Evolutionary conservation across 768 basidiomycete genomes (phyloP), one percentile per base, ranked within the genome.

Genomic region (Lentinula sp.): DNA sequence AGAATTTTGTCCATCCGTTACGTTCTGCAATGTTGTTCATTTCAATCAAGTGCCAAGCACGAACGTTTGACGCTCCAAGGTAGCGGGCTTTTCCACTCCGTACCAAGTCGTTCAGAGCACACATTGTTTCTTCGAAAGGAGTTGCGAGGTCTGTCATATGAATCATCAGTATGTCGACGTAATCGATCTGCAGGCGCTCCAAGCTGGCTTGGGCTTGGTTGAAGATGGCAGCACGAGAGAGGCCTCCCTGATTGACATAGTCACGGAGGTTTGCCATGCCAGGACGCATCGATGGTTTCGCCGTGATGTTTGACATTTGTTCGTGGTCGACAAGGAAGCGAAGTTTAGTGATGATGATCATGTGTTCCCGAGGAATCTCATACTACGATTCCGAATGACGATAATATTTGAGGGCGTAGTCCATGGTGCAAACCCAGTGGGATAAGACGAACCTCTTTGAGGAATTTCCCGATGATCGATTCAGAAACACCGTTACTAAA

Each of bases 1-100:
- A 73, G 62, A 85, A 85, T 61, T 73, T 78, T 4, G 83, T 82
- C 75, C 82, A 81, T 3, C 76, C 76, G 15, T 80, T 66, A 60
- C 70, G 70, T 39, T 71, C 68, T 5, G 82, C 81, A 2, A 79
- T 72, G 35, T 77, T 73, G 59, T 81, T 78, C 69, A 82, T 68
- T 54, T 72, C 64, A 18, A 72, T 73, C 45, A 80, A 78, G 45
- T 80, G 74, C 79, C 79, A 80, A 10, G 77, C 67, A 5, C 74
- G 69, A 78, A 80, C 78, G 52, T 77, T 78, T 61, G 76, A 78
- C 2, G 76, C 78, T 6, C 80, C 81, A 42, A 83, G 75, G 63
- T 83, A 85, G 40, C 80, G 70, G 18, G 81, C 81, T 63, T 80
- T 79, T 15, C 80, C 79, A 23, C n/a, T 60, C 62, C 75, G 56